These are phyloP conservation scores for Saccharum spontaneum DNA, from an alignment of 176 grass and related monocot species.

Conservation along the genomic window DNA sequence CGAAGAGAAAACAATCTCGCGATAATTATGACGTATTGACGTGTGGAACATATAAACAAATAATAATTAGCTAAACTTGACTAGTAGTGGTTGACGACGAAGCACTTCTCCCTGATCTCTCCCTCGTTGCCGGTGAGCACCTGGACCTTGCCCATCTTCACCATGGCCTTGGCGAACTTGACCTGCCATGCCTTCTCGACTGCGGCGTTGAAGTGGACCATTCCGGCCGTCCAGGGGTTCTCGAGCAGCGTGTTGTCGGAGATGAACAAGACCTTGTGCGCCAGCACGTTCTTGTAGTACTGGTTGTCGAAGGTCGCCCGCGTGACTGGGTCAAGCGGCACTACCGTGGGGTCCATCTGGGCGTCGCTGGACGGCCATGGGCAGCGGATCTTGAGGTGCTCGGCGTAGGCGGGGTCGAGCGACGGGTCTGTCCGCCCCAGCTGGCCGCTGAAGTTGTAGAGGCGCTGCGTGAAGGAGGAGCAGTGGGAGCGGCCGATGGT, in stretches of 20 bases:
- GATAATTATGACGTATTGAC: too few species aligned
- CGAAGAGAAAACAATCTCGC: not conserved
- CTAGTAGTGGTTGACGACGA: not conserved
- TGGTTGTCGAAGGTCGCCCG: conserved; percentile 37
- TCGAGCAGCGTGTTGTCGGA: conserved; percentile 55
- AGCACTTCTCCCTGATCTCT: conserved; percentile 32
- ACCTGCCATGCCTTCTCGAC: conserved; percentile 19
- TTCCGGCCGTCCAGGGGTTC: not conserved
- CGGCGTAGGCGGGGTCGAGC: conserved; percentile 8
- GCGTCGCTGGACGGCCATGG: conserved; percentile 13
- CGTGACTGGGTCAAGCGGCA: conserved; percentile 23
- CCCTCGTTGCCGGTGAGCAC: conserved; percentile 31
- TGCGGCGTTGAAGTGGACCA: not conserved
- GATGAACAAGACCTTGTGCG: conserved; percentile 22
- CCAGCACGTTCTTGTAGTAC: conserved; percentile 61
- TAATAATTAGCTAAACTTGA: not conserved
- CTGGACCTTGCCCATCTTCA: conserved; percentile 36
- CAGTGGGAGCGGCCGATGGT: conserved; percentile 35
- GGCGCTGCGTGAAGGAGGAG: conserved; percentile 2
- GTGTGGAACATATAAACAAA: not conserved
- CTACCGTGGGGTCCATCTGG: not conserved
- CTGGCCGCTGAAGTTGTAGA: conserved; percentile 10
- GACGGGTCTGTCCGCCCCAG: conserved; percentile 2
- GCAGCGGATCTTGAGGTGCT: conserved; percentile 20
- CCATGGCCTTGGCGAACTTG: conserved; percentile 26